These are phyloP conservation scores for Colletotrichum sansevieriae DNA, from an alignment of 2,329 filamentous ascomycete species.

Conservation along the genomic window DNA sequence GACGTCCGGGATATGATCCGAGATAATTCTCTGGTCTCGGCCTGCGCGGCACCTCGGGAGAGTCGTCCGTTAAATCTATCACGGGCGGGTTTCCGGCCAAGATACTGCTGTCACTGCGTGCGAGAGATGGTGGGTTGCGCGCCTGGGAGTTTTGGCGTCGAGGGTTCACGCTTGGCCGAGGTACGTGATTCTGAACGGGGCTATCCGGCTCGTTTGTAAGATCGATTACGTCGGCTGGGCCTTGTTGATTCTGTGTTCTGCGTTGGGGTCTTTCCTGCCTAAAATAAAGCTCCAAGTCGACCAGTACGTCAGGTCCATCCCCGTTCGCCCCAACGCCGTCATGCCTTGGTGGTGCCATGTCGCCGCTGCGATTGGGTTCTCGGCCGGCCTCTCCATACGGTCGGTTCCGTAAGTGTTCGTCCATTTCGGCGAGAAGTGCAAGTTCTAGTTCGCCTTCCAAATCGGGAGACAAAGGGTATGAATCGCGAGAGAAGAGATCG, in stretches of 20 bases:
- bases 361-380: not conserved
- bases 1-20: constrained; percentile 41
- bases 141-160: constrained; percentile 57
- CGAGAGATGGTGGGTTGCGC: constrained; percentile 56
- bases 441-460: constrained; percentile 38
- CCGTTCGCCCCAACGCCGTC: not conserved
- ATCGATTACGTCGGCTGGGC: constrained; percentile 58
- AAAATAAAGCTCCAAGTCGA: constrained; percentile 46
- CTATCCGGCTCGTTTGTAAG: constrained; percentile 65
- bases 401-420: constrained; percentile 18
- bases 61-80: constrained; percentile 67
- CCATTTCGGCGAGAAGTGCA: constrained; percentile 38
- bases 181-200: constrained; percentile 47
- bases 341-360: not conserved
- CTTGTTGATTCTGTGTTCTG: constrained; percentile 27
- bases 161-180: constrained; percentile 50
- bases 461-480: constrained; percentile 34
- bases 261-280: constrained; percentile 24
- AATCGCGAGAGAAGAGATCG: constrained; percentile 18
- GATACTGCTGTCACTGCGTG: constrained; percentile 60
- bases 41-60: constrained; percentile 48
- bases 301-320: constrained; percentile 44
- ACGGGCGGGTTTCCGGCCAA: constrained; percentile 52
- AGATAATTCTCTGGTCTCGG: constrained; percentile 19
- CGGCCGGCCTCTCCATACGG: not conserved